A percentile compares a stretch with the other conserved stretches of the same genome.
phyloP scores from a whole-genome alignment of 2,329 filamentous ascomycete genomes.

The Lecanoromycetidae sp. region DNA sequence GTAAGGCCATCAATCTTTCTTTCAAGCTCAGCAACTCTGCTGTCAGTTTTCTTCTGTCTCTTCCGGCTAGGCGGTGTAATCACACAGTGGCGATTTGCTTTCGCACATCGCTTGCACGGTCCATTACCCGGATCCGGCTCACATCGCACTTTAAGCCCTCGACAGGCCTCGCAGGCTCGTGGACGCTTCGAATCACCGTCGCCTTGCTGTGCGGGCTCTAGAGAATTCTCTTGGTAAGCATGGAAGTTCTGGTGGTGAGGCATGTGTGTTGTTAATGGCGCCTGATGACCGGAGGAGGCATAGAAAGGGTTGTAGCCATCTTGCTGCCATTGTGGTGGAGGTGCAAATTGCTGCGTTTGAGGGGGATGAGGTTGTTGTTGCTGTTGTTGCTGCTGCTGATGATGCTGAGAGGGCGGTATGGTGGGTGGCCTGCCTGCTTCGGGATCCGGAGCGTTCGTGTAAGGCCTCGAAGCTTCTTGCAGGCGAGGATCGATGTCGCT shows the following conservation, averaged over 20 bases:
- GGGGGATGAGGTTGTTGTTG: neutral
- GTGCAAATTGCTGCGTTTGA: neutral
- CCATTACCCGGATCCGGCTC: constrained; percentile 58
- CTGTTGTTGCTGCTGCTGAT: constrained; percentile 4
- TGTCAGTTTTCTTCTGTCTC: constrained; percentile 85
- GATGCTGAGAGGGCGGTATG: constrained; percentile 1
- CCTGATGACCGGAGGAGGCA: constrained; percentile 1
- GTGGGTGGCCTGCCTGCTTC: neutral
- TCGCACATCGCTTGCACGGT: constrained; percentile 63
- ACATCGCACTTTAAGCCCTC: constrained; percentile 70
- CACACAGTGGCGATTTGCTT: constrained; percentile 64
- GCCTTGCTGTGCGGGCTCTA: neutral
- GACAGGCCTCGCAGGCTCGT: constrained; percentile 64
- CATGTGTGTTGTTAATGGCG: constrained; percentile 2
- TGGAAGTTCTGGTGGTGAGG: constrained; percentile 2
- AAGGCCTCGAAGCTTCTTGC: constrained; percentile 15
- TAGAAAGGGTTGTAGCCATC: constrained; percentile 9
- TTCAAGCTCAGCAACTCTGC: constrained; percentile 76
- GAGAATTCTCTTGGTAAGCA: neutral
- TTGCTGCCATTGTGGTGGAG: constrained; percentile 8
- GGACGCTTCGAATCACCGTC: constrained; percentile 46
- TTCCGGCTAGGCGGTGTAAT: constrained; percentile 66
- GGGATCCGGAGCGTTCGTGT: neutral
- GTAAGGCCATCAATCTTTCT: constrained; percentile 85
- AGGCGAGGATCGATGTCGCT: constrained; percentile 25